Evolutionary conservation across 495 filamentous ascomycete species (phyloP).

Genomic region (Aspergillus egyptiacus): DNA sequence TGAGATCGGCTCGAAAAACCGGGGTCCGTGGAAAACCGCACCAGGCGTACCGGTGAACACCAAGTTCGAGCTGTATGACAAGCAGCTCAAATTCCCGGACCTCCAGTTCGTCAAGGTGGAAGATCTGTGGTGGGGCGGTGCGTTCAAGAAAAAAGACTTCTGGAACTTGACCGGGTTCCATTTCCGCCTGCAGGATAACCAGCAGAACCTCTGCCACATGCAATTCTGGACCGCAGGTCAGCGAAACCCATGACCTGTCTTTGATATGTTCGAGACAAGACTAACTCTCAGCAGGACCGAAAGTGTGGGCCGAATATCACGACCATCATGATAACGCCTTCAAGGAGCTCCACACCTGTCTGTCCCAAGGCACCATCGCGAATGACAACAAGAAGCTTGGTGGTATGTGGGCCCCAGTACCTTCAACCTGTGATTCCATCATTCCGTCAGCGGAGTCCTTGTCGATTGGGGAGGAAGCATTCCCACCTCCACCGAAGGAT

Average conservation of each 20-base stretch:
- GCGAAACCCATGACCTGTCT: not conserved
- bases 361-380: not conserved
- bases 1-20: not conserved
- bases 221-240: conserved; percentile 5
- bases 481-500: not conserved
- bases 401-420: conserved; percentile 1
- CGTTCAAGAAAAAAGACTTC: not conserved
- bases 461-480: not conserved
- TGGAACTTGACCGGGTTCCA: not conserved
- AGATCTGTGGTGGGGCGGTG: conserved; percentile 4
- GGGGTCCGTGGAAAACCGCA: not conserved
- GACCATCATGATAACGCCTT: not conserved
- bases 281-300: not conserved
- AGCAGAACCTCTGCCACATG: not conserved
- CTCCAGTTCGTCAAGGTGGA: not conserved
- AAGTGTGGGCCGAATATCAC: not conserved
- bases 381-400: no score
- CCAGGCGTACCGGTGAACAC: not conserved
- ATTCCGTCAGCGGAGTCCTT: not conserved
- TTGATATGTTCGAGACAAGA: not conserved
- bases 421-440: no score
- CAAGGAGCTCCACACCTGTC: conserved; percentile 1
- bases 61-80: not conserved
- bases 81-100: not conserved
- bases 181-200: not conserved